These are phyloP conservation scores for Boehmeria nivea DNA, from an alignment of 306 rosid species.

Conservation along the genomic window DNA sequence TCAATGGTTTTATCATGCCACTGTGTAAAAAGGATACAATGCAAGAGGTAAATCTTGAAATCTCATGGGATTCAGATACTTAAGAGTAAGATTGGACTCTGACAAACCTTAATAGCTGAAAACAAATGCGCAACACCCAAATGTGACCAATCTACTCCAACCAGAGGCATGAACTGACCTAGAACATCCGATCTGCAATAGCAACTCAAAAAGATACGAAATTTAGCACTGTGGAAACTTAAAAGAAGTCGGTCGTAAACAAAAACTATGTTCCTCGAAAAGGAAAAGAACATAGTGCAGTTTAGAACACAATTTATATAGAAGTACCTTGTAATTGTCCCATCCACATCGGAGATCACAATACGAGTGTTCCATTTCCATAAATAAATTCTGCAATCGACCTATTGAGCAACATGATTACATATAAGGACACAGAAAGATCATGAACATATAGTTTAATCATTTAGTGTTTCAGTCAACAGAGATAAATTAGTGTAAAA, in stretches of 20 bases:
- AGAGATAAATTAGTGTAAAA: slow-evolving; percentile 3
- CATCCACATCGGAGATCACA: slow-evolving; percentile 97
- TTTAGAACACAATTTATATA: slow-evolving; percentile 1
- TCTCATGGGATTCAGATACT: too few species aligned
- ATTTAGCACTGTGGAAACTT: neutral
- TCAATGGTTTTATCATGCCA: too few species aligned
- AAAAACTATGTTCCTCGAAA: too few species aligned
- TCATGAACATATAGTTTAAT: too few species aligned
- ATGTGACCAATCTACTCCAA: slow-evolving; percentile 98
- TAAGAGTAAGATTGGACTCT: neutral
- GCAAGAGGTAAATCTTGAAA: too few species aligned
- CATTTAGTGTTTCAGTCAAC: neutral
- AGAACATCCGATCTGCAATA: slow-evolving; percentile 84
- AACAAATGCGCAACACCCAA: slow-evolving; percentile 90
- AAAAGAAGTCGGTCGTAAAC: too few species aligned
- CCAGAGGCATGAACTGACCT: slow-evolving; percentile 99
- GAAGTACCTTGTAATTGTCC: slow-evolving; percentile 86
- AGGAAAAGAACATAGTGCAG: neutral
- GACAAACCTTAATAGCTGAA: slow-evolving; percentile 89
- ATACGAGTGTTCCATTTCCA: slow-evolving; percentile 92
- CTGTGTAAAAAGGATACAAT: too few species aligned
- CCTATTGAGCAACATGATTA: slow-evolving; percentile 41
- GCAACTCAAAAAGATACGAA: neutral
- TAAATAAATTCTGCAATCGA: slow-evolving; percentile 75
- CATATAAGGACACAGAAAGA: slow-evolving; percentile 9